Conservation (phyloP, 2,329 filamentous ascomycete genomes). For the Ascochyta clinopodiicola region DNA sequence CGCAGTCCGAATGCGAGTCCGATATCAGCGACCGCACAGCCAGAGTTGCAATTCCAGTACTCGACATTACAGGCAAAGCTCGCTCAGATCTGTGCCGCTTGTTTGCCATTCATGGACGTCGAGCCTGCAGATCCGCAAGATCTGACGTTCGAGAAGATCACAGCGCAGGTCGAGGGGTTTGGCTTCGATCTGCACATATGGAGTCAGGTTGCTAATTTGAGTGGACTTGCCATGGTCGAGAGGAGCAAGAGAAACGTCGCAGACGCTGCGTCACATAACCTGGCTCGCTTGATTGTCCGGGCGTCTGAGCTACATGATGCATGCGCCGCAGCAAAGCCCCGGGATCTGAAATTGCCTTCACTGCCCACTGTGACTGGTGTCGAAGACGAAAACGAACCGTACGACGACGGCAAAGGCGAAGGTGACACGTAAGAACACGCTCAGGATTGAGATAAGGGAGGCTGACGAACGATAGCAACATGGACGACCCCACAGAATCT, state of each 20-base stretch:
- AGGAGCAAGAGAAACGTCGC: constrained; percentile 18
- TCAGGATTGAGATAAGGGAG: not conserved
- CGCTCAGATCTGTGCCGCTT: constrained; percentile 21
- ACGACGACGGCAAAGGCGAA: constrained; percentile 15
- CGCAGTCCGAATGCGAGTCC: constrained; percentile 28
- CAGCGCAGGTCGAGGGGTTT: constrained; percentile 27
- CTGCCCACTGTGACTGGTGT: constrained; percentile 19
- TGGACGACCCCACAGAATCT: constrained; percentile 25
- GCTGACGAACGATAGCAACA: constrained; percentile 15
- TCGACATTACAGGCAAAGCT: constrained; percentile 26
- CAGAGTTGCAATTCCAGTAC: constrained; percentile 29
- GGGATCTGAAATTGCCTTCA: constrained; percentile 28
- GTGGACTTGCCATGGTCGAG: constrained; percentile 26
- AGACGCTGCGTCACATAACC: constrained; percentile 22
- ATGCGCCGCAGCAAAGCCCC: constrained; percentile 27
- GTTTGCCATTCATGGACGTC: constrained; percentile 26
- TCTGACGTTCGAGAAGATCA: constrained; percentile 35
- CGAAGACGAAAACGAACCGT: constrained; percentile 12
- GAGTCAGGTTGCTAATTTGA: constrained; percentile 27
- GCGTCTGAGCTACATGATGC: constrained; percentile 19
- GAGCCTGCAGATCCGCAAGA: constrained; percentile 32
- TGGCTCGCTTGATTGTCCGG: constrained; percentile 24
- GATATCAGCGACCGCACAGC: constrained; percentile 21
- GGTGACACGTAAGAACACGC: not conserved
- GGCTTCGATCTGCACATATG: constrained; percentile 33